phyloP scores from a whole-genome alignment of 2,329 filamentous ascomycete genomes.

The Penicillium sumatraense region DNA sequence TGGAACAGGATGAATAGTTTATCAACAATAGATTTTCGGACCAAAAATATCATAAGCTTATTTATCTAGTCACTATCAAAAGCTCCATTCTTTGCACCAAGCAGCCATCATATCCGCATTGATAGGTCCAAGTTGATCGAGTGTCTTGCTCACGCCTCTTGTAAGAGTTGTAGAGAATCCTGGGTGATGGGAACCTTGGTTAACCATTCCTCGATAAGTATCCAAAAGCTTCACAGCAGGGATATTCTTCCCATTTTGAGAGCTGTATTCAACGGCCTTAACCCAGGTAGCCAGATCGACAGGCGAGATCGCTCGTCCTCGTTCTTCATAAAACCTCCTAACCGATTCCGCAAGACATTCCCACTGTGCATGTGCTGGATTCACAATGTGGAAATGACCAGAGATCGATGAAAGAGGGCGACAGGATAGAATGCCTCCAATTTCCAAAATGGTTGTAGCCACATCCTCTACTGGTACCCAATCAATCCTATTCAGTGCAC shows the following conservation, averaged over 20 bases:
- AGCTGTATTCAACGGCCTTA: slow-evolving; percentile 4
- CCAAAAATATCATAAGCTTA: too few species aligned
- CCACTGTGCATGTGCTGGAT: slow-evolving; percentile 5
- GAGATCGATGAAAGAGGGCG: not conserved
- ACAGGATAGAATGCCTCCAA: not conserved
- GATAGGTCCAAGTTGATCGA: slow-evolving; percentile 4
- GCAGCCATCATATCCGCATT: slow-evolving; percentile 8
- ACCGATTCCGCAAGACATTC: slow-evolving; percentile 1
- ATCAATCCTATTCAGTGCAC: slow-evolving; percentile 49
- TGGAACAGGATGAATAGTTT: too few species aligned
- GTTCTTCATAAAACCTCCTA: slow-evolving; percentile 1
- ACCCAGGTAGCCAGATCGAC: slow-evolving; percentile 9
- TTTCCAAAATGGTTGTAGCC: not conserved
- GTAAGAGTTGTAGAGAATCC: slow-evolving; percentile 1
- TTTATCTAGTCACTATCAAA: not conserved
- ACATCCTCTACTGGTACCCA: slow-evolving; percentile 40
- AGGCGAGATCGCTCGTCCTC: not conserved
- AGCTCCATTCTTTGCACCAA: slow-evolving; percentile 9
- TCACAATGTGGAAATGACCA: slow-evolving; percentile 10
- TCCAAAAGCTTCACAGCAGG: slow-evolving; percentile 9
- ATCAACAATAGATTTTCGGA: too few species aligned
- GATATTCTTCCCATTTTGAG: not conserved
- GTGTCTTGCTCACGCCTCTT: slow-evolving; percentile 1
- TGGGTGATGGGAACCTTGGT: not conserved
- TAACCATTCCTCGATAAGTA: slow-evolving; percentile 1